Conservation (phyloP, 805 yeast genomes). For the Lachancea dasiensis region DNA sequence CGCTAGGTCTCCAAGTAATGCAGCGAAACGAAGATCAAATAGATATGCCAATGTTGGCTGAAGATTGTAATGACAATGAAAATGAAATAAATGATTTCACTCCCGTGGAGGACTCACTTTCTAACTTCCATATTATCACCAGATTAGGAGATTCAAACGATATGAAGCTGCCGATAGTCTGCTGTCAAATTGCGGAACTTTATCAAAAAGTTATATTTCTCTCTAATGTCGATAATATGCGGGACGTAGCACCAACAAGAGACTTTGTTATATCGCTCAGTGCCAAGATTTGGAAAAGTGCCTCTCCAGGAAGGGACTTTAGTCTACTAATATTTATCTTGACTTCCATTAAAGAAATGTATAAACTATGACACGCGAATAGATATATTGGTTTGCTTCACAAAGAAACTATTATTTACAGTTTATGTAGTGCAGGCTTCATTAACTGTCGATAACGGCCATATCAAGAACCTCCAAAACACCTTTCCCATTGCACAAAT, state of each 20-base stretch:
- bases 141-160: conserved; percentile 45
- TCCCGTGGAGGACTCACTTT: conserved; percentile 24
- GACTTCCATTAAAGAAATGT: conserved; percentile 2
- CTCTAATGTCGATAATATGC: conserved; percentile 7
- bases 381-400: too few species aligned
- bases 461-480: conserved; percentile 78
- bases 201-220: conserved; percentile 25
- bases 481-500: conserved; percentile 52
- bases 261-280: conserved; percentile 40
- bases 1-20: conserved; percentile 11
- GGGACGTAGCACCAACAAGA: conserved; percentile 8
- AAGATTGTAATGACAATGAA: conserved; percentile 10
- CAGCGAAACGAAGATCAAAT: not conserved
- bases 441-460: conserved; percentile 66
- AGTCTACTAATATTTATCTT: conserved; percentile 41
- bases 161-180: conserved; percentile 42
- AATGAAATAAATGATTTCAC: conserved; percentile 16
- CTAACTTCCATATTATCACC: conserved; percentile 41
- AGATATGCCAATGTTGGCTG: not conserved
- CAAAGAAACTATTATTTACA: too few species aligned
- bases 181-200: conserved; percentile 38
- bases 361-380: not conserved
- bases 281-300: conserved; percentile 41
- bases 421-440: conserved; percentile 10
- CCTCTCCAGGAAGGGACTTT: conserved; percentile 37